Base-by-base conservation (phyloP, 2,329 filamentous ascomycete genomes). In the Colletotrichum lini region DNA sequence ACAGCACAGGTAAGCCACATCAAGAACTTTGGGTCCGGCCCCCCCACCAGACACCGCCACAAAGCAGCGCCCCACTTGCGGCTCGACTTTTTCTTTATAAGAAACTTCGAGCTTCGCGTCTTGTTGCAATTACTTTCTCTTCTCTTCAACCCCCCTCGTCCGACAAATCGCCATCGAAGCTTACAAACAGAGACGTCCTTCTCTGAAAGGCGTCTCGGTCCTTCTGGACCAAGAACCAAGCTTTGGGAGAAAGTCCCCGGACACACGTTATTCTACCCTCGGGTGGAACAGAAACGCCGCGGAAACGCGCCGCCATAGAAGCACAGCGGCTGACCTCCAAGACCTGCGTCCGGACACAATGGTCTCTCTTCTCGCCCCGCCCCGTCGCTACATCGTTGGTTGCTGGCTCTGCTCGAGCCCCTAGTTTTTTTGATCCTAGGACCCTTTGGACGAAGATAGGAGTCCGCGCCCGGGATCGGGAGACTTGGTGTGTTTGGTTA, bases 201-300 rank as follows among this genome's bases (percentile, higher is more conserved):
- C 75, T 76, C 75, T 73, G 78, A 78, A 62, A 42, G 56, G 30
- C 57, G 53, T 72, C 66, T 70, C 78, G 80, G 78, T 74, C 77
- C 78, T 82, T 75, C 84, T 80, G 80, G 79, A 75, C 80, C 78
- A 79, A 76, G 73, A 60, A 73, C 35, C 35, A 76, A 81, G 95
- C 95, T 98, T 98, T 96, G 95, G 96, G 96, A 98, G 96, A 98
- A 98, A 98, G 96, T 98, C 96, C 96, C 96, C 96, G 96, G 96
- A 98, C 95, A 92, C 85, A 72, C 69, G 69, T 72, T 72, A 64
- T 89, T 88, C 80, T 78, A 77, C 74, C 77, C 79, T 80, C 75
- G 75, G 76, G 79, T 79, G 79, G 78, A 69, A 45, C 16, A 44
- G 35, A 72, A 79, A 79, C 82, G 85, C 83, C 89, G 95, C 94